Conservation (phyloP, 176 grass and related monocot species). For the Rhynchospora breviuscula region DNA sequence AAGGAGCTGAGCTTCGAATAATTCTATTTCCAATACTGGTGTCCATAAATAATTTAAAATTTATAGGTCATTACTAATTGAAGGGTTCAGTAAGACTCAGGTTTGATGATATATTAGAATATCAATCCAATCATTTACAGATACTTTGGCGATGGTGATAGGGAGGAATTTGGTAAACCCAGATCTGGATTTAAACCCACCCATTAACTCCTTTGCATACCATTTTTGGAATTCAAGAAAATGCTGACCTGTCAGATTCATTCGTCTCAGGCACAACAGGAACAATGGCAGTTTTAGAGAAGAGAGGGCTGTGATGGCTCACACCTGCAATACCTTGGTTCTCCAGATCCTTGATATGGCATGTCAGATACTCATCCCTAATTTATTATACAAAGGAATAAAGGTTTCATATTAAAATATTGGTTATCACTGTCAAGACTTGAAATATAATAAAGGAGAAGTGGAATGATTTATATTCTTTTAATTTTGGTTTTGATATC, state of each 20-base stretch:
- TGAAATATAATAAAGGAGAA: neutral
- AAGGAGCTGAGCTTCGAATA: constrained; percentile 26
- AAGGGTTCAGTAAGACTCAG: neutral
- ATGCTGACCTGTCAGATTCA: constrained; percentile 37
- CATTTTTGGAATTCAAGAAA: constrained; percentile 2
- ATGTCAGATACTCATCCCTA: constrained; percentile 62
- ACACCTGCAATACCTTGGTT: constrained; percentile 74
- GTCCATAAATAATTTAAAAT: neutral
- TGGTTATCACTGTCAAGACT: neutral
- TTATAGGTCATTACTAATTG: neutral
- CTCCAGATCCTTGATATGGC: constrained; percentile 73
- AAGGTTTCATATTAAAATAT: neutral
- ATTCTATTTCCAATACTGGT: constrained; percentile 35
- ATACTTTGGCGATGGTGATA: neutral
- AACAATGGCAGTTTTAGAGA: constrained; percentile 75
- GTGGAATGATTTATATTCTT: no score
- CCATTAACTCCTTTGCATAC: neutral
- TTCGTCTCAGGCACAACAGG: constrained; percentile 46
- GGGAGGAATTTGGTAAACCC: neutral
- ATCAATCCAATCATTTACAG: neutral
- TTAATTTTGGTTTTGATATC: neutral
- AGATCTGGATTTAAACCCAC: neutral
- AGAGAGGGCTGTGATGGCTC: constrained; percentile 83
- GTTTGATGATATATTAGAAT: neutral
- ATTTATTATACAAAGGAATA: neutral